Evolutionary conservation across 495 filamentous ascomycete genomes (phyloP), one percentile per base, ranked within the genome.

Genomic region (Daldinia vernicosa): DNA sequence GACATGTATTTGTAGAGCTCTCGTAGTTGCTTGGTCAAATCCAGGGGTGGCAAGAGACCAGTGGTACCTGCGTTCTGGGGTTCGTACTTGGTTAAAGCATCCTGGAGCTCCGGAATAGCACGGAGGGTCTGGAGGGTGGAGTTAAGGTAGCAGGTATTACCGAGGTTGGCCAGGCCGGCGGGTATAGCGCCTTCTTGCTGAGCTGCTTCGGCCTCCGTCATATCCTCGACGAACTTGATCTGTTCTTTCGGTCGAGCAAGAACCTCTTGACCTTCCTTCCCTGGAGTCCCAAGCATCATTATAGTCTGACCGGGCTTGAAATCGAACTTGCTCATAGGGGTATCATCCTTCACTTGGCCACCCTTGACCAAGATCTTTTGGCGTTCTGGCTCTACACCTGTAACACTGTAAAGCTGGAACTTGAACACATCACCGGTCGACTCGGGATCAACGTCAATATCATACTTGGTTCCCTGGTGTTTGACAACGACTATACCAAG

Each of bases 81-180:
- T 33, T 84, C 85, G 79, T 98, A 97, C 67, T 84, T 86, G 37
- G 78, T 74, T 17, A 99, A 86, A 76, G 94, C 90, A 37, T 92
- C 84, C 74, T 97, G 93, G 27, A 99, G 85, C 80, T 99, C 95
- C 0, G 96, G 96, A 59, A 99, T 92, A 66, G 92, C 86, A 61
- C 93, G 88, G 63, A 99, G 82, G 4, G 93, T 89, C 79, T 99
- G 95, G 22, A 99, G 86, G 0, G 95, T 98, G 24, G 96, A 94
- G 84, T 99, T 99, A 76, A 98, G 89, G 77, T 99, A 99, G 84
- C 95, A 99, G 1, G 95, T 98, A 76, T 99, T 99, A 26, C 95
- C 95, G 66, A 97, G 83, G 73, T 99, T 99, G 77, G 93, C 88
- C 67, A 99, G 79, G 32, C 95, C 95, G 63, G 95, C 92, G 12